A percentile compares a stretch with the other conserved stretches of the same genome.
These are phyloP conservation scores for Aspergillus intermedius DNA, from an alignment of 2,329 filamentous ascomycete genomes.

Conservation along the genomic window DNA sequence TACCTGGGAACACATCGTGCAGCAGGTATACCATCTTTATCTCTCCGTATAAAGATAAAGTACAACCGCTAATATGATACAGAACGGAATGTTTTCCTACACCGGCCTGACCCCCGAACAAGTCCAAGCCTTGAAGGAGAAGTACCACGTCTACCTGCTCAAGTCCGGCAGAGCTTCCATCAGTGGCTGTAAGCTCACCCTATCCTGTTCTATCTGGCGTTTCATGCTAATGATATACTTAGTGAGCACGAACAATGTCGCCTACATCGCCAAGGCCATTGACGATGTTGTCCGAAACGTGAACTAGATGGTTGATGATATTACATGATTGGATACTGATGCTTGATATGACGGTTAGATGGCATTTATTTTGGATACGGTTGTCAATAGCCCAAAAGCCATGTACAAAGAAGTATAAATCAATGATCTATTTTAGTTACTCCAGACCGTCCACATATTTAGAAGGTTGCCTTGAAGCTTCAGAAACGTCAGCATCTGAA, in stretches of 20 bases:
- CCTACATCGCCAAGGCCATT: constrained; percentile 34
- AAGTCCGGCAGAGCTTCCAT: constrained; percentile 36
- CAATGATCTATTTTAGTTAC: too few relatives aligned
- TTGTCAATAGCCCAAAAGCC: too few relatives aligned
- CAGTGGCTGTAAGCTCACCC: constrained; percentile 29
- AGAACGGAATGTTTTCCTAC: constrained; percentile 86
- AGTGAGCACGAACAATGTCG: constrained; percentile 37
- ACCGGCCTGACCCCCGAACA: constrained; percentile 43
- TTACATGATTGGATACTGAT: too few relatives aligned
- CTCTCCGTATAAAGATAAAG: background rate
- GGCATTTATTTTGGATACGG: too few relatives aligned
- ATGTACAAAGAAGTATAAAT: too few relatives aligned
- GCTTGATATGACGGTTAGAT: too few relatives aligned
- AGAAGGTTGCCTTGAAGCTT: too few relatives aligned
- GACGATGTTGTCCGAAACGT: constrained; percentile 33
- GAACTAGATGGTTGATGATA: constrained; percentile 8
- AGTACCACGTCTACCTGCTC: constrained; percentile 40
- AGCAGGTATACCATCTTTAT: constrained; percentile 59
- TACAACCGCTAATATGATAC: background rate
- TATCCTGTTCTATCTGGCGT: constrained; percentile 1
- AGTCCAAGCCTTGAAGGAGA: constrained; percentile 35
- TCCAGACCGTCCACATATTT: too few relatives aligned
- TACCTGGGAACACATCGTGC: constrained; percentile 95
- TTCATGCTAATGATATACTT: background rate
- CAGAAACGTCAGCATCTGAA: too few relatives aligned